Percentiles rank a stretch among this genome's conserved stretches.
phyloP scores from a whole-genome alignment of 2,329 filamentous ascomycete species.

The Colletotrichum paranaense region DNA sequence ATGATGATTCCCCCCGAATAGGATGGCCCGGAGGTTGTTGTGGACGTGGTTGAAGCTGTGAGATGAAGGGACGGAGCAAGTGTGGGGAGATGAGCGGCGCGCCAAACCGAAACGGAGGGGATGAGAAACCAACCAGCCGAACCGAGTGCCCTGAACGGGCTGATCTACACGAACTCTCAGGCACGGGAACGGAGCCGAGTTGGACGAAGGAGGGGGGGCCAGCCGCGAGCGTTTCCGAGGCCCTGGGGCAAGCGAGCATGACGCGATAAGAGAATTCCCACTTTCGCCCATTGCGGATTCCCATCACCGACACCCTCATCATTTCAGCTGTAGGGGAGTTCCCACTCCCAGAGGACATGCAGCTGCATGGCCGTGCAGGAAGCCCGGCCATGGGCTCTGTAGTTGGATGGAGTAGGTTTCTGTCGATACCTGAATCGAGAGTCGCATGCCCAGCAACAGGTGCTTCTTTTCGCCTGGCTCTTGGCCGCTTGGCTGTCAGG shows the following conservation, averaged over 20 bases:
- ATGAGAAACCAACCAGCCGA: slow-evolving; percentile 31
- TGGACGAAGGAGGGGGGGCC: background rate
- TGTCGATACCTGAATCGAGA: background rate
- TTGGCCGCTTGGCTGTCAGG: slow-evolving; percentile 11
- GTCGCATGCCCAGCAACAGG: background rate
- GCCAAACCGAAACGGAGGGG: slow-evolving; percentile 23
- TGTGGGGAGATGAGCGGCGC: slow-evolving; percentile 15
- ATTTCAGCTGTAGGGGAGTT: background rate
- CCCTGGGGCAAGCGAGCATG: background rate
- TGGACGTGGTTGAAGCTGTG: slow-evolving; percentile 2
- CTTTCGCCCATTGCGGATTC: background rate
- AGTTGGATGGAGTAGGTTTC: slow-evolving; percentile 12
- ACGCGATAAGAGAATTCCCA: slow-evolving; percentile 29
- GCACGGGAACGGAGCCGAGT: slow-evolving; percentile 10
- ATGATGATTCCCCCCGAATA: background rate
- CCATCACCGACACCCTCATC: background rate
- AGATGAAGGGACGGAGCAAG: slow-evolving; percentile 22
- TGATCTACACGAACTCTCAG: slow-evolving; percentile 2
- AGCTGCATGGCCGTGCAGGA: slow-evolving; percentile 9
- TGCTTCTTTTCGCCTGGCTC: background rate
- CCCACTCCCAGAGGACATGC: background rate
- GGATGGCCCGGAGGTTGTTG: background rate
- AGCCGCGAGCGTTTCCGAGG: background rate
- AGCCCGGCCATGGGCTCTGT: slow-evolving; percentile 1
- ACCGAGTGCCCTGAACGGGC: slow-evolving; percentile 27